Base-by-base conservation (phyloP, 2,329 filamentous ascomycete species). In the Thelonectria blattea region DNA sequence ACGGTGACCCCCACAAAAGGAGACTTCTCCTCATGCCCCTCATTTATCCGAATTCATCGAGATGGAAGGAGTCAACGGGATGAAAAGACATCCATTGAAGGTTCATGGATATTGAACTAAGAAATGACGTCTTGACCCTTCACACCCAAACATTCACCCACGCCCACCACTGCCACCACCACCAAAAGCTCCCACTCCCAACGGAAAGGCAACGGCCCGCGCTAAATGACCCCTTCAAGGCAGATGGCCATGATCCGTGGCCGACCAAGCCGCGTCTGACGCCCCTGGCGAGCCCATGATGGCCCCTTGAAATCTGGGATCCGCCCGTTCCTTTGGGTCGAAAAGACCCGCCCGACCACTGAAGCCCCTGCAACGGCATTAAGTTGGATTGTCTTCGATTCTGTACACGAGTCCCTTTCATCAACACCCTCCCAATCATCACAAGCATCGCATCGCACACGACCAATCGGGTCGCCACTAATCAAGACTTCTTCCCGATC, bases 401-500 rank as follows among this genome's bases (percentile, higher is more conserved):
- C 42, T n/a, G 55, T 58, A 51, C 52, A 60, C 57, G 41, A 37
- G 30, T 61, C 61, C 62, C 34, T 18, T 68, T 57, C 65, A 69
- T 68, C 58, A 58, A 45, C 65, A 69, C 64, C 62, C 68, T 15
- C 15, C 59, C 64, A 64, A 60, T 45, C 60, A 24, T 24, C 22
- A 6, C 22, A 24, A n/a, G n/a, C n/a, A n/a, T n/a, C n/a, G 22
- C 39, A 42, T 42, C 39, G 39, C 39, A 20, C 64, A 62, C 54
- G 52, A 63, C 61, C 50, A 51, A 66, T 60, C 67, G 48, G 63
- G 62, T 63, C 49, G 37, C 24, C 27, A 49, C 10, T 59, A 55
- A 30, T 52, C 51, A 51, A 66, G 61, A 30, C 24, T 46, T 47
- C 34, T 41, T 43, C 18, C 56, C 34, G 47, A 10, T 49, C 54